Conservation (phyloP, 192 early-diverging fungal species). For the Bifiguratus adelaidae region DNA sequence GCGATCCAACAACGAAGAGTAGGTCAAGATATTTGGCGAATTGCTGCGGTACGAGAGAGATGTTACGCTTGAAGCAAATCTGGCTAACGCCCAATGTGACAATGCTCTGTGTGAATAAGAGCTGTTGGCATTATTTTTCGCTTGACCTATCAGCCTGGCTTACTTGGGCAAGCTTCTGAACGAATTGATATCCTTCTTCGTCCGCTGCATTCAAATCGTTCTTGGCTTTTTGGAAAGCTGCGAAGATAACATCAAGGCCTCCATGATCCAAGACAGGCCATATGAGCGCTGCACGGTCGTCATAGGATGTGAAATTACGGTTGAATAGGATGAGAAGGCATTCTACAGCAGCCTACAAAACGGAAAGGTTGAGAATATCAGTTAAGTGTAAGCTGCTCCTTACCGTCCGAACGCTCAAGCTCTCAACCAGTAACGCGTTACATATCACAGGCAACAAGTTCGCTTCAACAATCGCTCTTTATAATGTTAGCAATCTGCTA, state of each 20-base stretch:
- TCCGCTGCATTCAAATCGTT: neutral
- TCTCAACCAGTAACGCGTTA: no score
- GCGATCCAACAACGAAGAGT: neutral
- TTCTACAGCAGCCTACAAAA: constrained; percentile 29
- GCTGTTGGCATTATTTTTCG: no score
- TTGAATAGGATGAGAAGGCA: constrained; percentile 29
- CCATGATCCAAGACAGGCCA: constrained; percentile 22
- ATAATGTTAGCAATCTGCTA: no score
- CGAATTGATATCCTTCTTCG: neutral
- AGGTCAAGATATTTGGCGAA: neutral
- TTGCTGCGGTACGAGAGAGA: neutral
- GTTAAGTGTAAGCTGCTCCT: neutral
- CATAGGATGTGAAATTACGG: constrained; percentile 16
- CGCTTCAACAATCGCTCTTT: no score
- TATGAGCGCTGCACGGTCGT: constrained; percentile 17
- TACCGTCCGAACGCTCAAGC: neutral
- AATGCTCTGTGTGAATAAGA: constrained; percentile 2
- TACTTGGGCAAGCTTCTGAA: neutral
- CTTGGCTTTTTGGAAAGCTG: constrained; percentile 7
- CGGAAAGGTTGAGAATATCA: neutral
- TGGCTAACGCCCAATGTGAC: constrained; percentile 1
- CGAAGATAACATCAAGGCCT: constrained; percentile 15
- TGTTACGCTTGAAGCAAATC: constrained; percentile 5
- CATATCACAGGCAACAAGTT: no score
- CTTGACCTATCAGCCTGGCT: no score